Conservation (phyloP, 1,139 yeast genomes). For the Wickerhamomyces sp. region DNA sequence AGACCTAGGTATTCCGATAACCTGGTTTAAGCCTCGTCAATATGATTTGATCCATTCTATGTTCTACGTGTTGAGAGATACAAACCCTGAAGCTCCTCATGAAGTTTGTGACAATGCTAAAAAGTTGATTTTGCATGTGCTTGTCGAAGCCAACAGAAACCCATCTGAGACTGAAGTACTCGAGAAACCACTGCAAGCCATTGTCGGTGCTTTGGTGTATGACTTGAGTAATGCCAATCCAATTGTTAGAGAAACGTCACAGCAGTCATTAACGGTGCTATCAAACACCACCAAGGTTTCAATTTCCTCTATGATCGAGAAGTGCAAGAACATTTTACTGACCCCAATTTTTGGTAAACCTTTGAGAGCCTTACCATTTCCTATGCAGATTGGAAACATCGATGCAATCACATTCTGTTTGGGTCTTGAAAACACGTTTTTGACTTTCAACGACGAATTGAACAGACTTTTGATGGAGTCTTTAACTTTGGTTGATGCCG, state of each 20-base stretch:
- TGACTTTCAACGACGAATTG: conserved; percentile 84
- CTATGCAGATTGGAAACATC: conserved; percentile 97
- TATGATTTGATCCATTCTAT: conserved; percentile 82
- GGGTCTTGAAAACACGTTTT: conserved; percentile 71
- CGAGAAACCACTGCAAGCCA: conserved; percentile 75
- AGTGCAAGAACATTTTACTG: conserved; percentile 74
- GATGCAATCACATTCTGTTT: conserved; percentile 93
- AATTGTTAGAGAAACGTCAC: conserved; percentile 78
- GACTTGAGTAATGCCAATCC: conserved; percentile 88
- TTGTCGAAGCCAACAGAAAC: conserved; percentile 60
- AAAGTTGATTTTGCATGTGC: conserved; percentile 54
- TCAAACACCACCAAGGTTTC: conserved; percentile 68
- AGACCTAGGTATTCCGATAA: conserved; percentile 60
- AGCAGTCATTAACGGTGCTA: conserved; percentile 59
- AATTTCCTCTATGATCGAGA: conserved; percentile 69
- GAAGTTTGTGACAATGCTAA: conserved; percentile 72
- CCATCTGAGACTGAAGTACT: conserved; percentile 53
- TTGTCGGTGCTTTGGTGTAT: conserved; percentile 82
- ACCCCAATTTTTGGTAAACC: conserved; percentile 98
- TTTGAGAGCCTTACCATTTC: conserved; percentile 90
- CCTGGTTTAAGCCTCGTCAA: conserved; percentile 74
- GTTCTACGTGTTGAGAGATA: conserved; percentile 85
- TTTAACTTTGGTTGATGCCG: conserved; percentile 92
- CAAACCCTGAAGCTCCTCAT: conserved; percentile 83
- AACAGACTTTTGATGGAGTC: conserved; percentile 85